Evolutionary conservation across 2,329 filamentous ascomycete species (phyloP).

Genomic region (Rosellinia necatrix): DNA sequence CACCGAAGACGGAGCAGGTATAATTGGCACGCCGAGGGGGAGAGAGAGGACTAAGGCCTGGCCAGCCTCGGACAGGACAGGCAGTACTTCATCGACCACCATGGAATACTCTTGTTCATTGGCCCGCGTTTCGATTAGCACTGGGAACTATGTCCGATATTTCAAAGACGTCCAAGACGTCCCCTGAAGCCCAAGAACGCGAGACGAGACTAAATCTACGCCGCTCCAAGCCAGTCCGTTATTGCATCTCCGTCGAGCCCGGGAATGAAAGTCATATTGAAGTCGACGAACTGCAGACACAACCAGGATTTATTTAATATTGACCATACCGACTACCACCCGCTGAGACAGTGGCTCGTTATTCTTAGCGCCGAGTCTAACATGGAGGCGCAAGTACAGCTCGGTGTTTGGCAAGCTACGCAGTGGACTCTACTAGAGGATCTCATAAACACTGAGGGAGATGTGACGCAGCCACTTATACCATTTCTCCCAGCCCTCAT

Average conservation of each 20-base stretch:
- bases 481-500: background rate
- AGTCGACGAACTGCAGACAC: background rate
- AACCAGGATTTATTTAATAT: background rate
- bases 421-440: constrained; percentile 9
- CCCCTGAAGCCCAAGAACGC: background rate
- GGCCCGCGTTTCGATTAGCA: constrained; percentile 10
- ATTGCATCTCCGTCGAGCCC: constrained; percentile 7
- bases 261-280: background rate
- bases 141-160: background rate
- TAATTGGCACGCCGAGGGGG: no score
- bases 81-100: no score
- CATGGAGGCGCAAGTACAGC: background rate
- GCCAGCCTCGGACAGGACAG: no score
- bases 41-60: no score
- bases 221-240: constrained; percentile 8
- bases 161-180: background rate
- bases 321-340: constrained; percentile 10
- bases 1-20: no score
- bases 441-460: background rate
- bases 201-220: background rate
- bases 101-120: constrained; percentile 16
- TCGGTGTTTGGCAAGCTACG: constrained; percentile 8
- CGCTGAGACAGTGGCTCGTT: constrained; percentile 1
- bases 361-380: constrained; percentile 7
- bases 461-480: background rate